A percentile compares a stretch with the other conserved stretches of the same genome.
These are phyloP conservation scores for Umbelopsis sp. DNA, from an alignment of 192 early-diverging fungal species.

Conservation along the genomic window DNA sequence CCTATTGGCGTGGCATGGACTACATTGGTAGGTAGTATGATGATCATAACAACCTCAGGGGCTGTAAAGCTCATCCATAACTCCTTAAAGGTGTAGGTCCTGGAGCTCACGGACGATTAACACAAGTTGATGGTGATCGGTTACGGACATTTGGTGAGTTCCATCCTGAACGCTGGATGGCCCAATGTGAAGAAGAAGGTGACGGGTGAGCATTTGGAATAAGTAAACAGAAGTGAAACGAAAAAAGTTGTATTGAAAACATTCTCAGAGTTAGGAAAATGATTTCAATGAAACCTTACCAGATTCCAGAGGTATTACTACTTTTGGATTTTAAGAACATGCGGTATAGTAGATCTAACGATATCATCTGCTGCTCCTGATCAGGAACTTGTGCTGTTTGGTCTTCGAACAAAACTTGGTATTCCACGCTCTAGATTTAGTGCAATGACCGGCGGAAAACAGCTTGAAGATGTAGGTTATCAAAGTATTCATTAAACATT, in stretches of 20 bases:
- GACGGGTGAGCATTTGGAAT: conserved; percentile 41
- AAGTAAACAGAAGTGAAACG: not conserved
- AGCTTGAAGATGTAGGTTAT: conserved; percentile 42
- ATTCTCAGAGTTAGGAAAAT: conserved; percentile 15
- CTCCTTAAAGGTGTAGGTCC: conserved; percentile 48
- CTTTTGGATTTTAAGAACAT: not conserved
- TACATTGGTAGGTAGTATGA: conserved; percentile 44
- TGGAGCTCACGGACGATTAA: conserved; percentile 56
- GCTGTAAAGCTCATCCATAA: not conserved
- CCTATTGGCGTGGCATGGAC: conserved; percentile 59
- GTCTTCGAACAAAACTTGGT: conserved; percentile 50
- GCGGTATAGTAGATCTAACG: too few species aligned
- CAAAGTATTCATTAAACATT: not conserved
- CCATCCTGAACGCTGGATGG: conserved; percentile 56
- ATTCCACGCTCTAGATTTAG: conserved; percentile 36
- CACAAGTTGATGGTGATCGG: conserved; percentile 19
- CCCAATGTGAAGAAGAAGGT: conserved; percentile 41
- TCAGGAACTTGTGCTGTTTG: conserved; percentile 51
- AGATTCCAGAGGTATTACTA: conserved; percentile 28
- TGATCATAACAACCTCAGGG: not conserved
- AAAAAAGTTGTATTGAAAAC: not conserved
- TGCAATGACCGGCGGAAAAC: conserved; percentile 26
- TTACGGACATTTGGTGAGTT: conserved; percentile 51
- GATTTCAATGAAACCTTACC: conserved; percentile 11
- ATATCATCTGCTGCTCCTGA: not conserved